These are phyloP conservation scores for Erythrophleum fordii DNA, from an alignment of 306 rosid species.

Conservation along the genomic window DNA sequence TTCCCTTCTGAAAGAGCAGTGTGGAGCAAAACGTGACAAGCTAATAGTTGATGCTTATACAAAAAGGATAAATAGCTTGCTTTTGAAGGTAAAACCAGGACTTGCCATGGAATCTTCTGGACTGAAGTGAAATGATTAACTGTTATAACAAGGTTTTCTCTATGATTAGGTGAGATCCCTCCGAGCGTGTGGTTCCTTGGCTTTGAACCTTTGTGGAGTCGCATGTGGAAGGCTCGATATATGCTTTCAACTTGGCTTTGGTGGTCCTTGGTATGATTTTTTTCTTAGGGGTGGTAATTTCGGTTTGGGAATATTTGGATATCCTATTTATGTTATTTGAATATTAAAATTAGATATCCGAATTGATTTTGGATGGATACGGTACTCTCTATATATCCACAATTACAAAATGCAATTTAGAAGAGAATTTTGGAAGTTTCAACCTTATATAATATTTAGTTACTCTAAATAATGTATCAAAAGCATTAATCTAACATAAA, in stretches of 20 bases:
- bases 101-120: conserved; percentile 24
- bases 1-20: conserved; percentile 62
- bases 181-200: conserved; percentile 92
- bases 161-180: conserved; percentile 86
- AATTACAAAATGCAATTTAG: neutral
- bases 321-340: neutral
- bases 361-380: neutral
- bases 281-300: neutral
- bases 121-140: conserved; percentile 33
- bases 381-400: neutral
- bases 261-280: conserved; percentile 90
- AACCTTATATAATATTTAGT: neutral
- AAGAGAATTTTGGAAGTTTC: neutral
- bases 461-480: neutral
- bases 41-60: conserved; percentile 69
- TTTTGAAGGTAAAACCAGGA: conserved; percentile 69
- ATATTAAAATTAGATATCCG: neutral
- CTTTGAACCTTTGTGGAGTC: conserved; percentile 92
- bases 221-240: conserved; percentile 96
- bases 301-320: neutral
- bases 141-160: conserved; percentile 28
- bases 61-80: conserved; percentile 74
- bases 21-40: conserved; percentile 82
- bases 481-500: neutral
- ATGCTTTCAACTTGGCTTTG: conserved; percentile 73